Percentiles rank a stretch among this genome's conserved stretches.
Conservation (phyloP, 108 stramenopile genomes). For the Cyclotella distinguenda region DNA sequence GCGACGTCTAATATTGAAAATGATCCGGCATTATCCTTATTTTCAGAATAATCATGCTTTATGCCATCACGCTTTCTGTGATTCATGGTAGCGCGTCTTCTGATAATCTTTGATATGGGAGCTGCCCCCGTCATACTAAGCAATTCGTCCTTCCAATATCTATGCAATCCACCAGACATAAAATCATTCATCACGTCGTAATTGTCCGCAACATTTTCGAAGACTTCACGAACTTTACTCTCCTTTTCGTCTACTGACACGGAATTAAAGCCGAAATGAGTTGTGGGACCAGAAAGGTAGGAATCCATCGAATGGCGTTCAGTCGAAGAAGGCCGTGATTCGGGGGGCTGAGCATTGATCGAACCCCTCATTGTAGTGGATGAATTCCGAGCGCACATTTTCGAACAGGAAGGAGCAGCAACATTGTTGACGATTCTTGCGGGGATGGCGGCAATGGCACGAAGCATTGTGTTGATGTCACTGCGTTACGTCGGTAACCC, state of each 20-base stretch:
- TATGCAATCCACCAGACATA: constrained; percentile 94
- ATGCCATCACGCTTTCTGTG: constrained; percentile 1
- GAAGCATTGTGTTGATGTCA: too few relatives aligned
- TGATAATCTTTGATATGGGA: constrained; percentile 59
- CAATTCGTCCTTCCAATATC: constrained; percentile 97
- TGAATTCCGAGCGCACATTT: too few relatives aligned
- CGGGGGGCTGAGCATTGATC: too few relatives aligned
- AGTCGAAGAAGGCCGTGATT: neutral
- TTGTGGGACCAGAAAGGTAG: constrained; percentile 50
- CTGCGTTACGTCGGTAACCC: too few relatives aligned
- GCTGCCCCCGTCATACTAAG: constrained; percentile 69
- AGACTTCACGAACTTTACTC: constrained; percentile 75
- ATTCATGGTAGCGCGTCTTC: constrained; percentile 46
- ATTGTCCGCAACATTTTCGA: constrained; percentile 84
- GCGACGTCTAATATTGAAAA: constrained; percentile 92
- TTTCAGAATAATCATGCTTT: constrained; percentile 19
- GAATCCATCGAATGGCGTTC: neutral
- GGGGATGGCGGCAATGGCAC: too few relatives aligned
- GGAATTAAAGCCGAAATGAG: constrained; percentile 81
- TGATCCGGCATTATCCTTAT: neutral
- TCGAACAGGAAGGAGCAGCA: too few relatives aligned
- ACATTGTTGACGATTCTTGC: too few relatives aligned
- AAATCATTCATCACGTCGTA: constrained; percentile 99
- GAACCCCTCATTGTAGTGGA: too few relatives aligned
- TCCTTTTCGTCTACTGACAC: constrained; percentile 77